Base-by-base conservation (phyloP, 768 basidiomycete species). In the Leccinellum luteum region DNA sequence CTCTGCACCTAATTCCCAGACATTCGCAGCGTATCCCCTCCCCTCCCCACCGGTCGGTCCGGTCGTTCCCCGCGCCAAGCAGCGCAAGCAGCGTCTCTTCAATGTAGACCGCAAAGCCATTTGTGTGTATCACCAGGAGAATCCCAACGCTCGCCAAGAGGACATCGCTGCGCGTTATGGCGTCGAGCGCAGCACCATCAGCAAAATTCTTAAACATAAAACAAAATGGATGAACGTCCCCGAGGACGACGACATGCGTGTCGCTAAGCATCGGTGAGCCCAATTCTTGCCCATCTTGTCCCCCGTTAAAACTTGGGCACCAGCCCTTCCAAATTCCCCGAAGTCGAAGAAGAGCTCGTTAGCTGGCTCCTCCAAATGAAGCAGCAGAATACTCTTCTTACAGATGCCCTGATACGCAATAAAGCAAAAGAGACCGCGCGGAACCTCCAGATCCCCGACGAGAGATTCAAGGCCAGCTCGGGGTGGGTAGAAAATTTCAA, bases 401-500 rank as follows among this genome's bases (percentile, higher is more conserved):
- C 84, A 31, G 93, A 96, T 71, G 77, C 82, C 7, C 64, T 73
- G 57, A 81, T 85, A 55, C 85, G 86, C 57, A 75, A 75, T 30
- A 84, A 86, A 65, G 92, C 92, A 21, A 83, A 84, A 60, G 81
- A 85, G 60, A 79, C 89, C 59, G 90, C 87, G 2, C 73, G 77
- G 44, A 67, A 62, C 7, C 78, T 85, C 51, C 75, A 79, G 52
- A 84, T 88, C 59, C 69, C 79, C 48, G 81, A 85, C 57, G 87
- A 89, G 56, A 81, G 83, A 69, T 95, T 95, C 82, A 94, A 94
- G 74, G 92, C 90, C n/a, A 90, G 87, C 67, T 85, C 88, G 10
- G 91, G 92, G 4, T 95, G 93, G 93, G 81, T 95, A 54, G 92
- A 94, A 69, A 92, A 92, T 70, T 95, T 94, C 78, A 94, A 94